These are phyloP conservation scores for Annona cherimola DNA, from an alignment of 164 flowering plant genomes.

Conservation along the genomic window DNA sequence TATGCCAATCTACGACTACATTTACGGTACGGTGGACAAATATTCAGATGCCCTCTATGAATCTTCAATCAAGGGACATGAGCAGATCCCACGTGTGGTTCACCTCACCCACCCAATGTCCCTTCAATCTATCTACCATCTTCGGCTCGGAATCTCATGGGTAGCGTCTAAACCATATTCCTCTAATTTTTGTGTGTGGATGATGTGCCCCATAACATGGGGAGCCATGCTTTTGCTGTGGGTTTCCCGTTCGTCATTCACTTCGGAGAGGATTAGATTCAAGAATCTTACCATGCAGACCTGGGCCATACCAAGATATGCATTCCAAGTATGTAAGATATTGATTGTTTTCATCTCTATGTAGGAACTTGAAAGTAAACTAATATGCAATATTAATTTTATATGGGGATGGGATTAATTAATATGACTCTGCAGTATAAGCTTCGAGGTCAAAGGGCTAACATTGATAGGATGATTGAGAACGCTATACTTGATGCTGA, in stretches of 20 bases:
- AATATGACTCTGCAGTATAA: no score
- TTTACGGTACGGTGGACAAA: slow-evolving; percentile 56
- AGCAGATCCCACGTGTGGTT: slow-evolving; percentile 48
- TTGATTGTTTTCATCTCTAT: no score
- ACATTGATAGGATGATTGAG: no score
- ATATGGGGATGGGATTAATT: no score
- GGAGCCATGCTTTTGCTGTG: slow-evolving; percentile 39
- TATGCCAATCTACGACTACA: slow-evolving; percentile 54
- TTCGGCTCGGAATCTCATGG: slow-evolving; percentile 52
- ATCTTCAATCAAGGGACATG: slow-evolving; percentile 29
- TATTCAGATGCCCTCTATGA: slow-evolving; percentile 44
- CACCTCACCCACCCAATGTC: slow-evolving; percentile 69
- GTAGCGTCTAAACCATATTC: slow-evolving; percentile 53
- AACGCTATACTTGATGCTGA: no score
- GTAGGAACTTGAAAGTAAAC: no score
- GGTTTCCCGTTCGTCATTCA: slow-evolving; percentile 41
- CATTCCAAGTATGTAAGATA: slow-evolving; percentile 58
- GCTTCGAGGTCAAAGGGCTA: no score
- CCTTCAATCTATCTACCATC: slow-evolving; percentile 58
- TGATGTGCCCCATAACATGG: slow-evolving; percentile 58
- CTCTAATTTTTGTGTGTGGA: slow-evolving; percentile 48
- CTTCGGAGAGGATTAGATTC: slow-evolving; percentile 46
- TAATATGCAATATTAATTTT: no score
- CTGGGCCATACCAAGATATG: slow-evolving; percentile 62
- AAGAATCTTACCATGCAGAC: slow-evolving; percentile 52